These are phyloP conservation scores for Pythium guiyangense DNA, from an alignment of 352 stramenopile species.

Conservation along the genomic window DNA sequence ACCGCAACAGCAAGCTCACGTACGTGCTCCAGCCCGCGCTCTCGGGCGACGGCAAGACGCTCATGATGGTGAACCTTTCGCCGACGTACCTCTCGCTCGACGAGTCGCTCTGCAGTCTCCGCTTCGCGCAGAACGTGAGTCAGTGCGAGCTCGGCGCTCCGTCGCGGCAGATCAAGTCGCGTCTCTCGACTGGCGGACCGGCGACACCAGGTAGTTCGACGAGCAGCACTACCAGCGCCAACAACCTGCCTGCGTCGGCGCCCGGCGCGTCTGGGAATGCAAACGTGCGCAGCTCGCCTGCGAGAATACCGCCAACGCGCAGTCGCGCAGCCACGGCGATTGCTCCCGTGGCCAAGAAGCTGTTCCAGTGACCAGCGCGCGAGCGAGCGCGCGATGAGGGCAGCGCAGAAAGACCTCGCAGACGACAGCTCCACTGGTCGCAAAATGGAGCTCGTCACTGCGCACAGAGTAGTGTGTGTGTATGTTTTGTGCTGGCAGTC, in stretches of 20 bases:
- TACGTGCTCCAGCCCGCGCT: slow-evolving; percentile 98
- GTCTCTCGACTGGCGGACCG: slow-evolving; percentile 10
- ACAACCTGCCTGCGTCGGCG: neutral
- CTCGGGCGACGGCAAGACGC: slow-evolving; percentile 98
- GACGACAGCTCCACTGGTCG: slow-evolving; percentile 4
- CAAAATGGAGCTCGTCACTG: slow-evolving; percentile 3
- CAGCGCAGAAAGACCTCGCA: neutral
- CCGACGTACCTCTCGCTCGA: slow-evolving; percentile 92
- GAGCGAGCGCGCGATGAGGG: slow-evolving; percentile 1
- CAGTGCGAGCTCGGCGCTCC: slow-evolving; percentile 96
- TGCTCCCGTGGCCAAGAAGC: slow-evolving; percentile 29
- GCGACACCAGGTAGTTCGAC: slow-evolving; percentile 9
- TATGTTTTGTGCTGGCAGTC: no score
- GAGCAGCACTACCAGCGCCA: slow-evolving; percentile 13
- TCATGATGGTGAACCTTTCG: slow-evolving; percentile 99
- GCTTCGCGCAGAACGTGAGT: slow-evolving; percentile 97
- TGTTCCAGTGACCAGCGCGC: slow-evolving; percentile 29
- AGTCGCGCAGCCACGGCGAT: slow-evolving; percentile 9
- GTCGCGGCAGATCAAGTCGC: slow-evolving; percentile 83
- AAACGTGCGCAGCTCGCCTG: slow-evolving; percentile 14
- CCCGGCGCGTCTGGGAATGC: neutral
- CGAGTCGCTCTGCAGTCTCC: slow-evolving; percentile 97
- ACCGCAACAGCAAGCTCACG: slow-evolving; percentile 99
- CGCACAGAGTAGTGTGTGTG: neutral
- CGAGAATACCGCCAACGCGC: slow-evolving; percentile 13